Conservation (phyloP, 345 rosid genomes). For the Bruguiera parviflora region DNA sequence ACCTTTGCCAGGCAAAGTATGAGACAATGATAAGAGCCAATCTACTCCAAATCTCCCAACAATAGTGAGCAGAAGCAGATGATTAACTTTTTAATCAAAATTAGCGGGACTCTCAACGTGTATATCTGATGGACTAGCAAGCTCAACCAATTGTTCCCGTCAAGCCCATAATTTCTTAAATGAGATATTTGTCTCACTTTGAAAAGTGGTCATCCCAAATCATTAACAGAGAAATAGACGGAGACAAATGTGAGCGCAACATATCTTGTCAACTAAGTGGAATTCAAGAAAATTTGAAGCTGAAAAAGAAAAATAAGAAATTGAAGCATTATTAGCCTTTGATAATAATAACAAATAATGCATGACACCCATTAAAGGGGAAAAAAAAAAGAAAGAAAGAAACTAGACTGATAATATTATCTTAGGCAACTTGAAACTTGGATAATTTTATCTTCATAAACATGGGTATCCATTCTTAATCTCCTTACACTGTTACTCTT, state of each 20-base stretch:
- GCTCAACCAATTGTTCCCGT: conserved; percentile 63
- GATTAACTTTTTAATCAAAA: conserved; percentile 42
- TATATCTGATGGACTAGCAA: conserved; percentile 55
- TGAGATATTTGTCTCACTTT: conserved; percentile 18
- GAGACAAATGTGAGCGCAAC: background rate
- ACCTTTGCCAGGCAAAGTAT: conserved; percentile 8
- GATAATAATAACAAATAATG: too few species aligned
- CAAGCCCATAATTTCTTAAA: conserved; percentile 19
- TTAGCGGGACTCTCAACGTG: conserved; percentile 49
- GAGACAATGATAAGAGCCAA: background rate
- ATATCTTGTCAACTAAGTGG: too few species aligned
- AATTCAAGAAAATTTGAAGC: too few species aligned
- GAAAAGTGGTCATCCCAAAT: background rate
- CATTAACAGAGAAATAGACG: background rate
- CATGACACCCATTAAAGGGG: too few species aligned
- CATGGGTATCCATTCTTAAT: too few species aligned
- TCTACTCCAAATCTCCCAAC: background rate
- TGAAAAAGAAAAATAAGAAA: too few species aligned
- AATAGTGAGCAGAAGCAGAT: conserved; percentile 13
- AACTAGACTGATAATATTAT: too few species aligned
- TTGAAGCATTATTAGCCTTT: too few species aligned
- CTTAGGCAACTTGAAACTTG: too few species aligned
- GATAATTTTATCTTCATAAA: too few species aligned
- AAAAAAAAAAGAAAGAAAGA: too few species aligned
- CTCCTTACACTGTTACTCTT: too few species aligned